Conservation (phyloP, 176 grass and related monocot species). For the maize (Zea mays) region Zm-B73-REFERENCE-NAM-5.0 NC_050100.1:184617501-184618000, state of each 20-base stretch:
- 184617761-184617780: no score
- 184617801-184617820: neutral
- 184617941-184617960: neutral
- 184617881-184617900: no score
- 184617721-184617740: constrained; percentile 52
- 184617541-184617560: constrained; percentile 78
- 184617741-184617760: constrained; percentile 69
- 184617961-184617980: neutral
- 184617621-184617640: constrained; percentile 1
- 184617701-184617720: constrained; percentile 87
- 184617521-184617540: constrained; percentile 72
- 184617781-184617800: no score
- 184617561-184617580: constrained; percentile 87
- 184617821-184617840: neutral
- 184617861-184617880: no score
- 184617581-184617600: constrained; percentile 91
- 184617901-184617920: no score
- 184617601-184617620: constrained; percentile 79
- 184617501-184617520: neutral
- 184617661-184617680: constrained; percentile 8
- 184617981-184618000: neutral
- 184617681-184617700: constrained; percentile 89
- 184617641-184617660: neutral
- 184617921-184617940: no score
- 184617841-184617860: neutral